Conservation (phyloP, 441 rosid species). For the Euphorbia celastroides region DNA sequence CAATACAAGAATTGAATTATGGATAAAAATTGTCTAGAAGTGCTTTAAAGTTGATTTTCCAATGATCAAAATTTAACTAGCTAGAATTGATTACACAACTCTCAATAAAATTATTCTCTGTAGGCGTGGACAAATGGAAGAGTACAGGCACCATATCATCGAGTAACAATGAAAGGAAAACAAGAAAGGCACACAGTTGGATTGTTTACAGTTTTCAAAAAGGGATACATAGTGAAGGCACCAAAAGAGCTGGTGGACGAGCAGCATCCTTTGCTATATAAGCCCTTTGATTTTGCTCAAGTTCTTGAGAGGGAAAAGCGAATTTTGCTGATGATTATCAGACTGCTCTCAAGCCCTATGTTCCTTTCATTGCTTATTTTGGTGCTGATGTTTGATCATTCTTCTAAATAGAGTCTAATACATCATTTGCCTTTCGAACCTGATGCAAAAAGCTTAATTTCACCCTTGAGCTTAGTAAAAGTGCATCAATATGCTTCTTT, state of each 20-base stretch:
- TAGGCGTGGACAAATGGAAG: slow-evolving; percentile 24
- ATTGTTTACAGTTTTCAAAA: slow-evolving; percentile 13
- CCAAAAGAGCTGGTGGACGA: slow-evolving; percentile 23
- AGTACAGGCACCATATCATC: slow-evolving; percentile 13
- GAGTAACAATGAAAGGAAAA: slow-evolving; percentile 16
- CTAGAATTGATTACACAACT: too few species aligned
- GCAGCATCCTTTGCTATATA: slow-evolving; percentile 22
- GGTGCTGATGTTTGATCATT: slow-evolving; percentile 15
- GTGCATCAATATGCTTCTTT: too few species aligned
- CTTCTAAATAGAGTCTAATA: too few species aligned
- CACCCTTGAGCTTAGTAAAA: too few species aligned
- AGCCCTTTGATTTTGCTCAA: slow-evolving; percentile 22
- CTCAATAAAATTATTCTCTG: too few species aligned
- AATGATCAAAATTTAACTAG: too few species aligned
- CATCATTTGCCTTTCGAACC: too few species aligned
- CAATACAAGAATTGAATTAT: too few species aligned
- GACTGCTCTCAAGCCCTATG: neutral
- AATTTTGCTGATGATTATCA: neutral
- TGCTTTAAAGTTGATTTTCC: too few species aligned
- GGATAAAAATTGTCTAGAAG: too few species aligned
- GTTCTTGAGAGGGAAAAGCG: neutral
- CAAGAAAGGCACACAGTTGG: slow-evolving; percentile 13
- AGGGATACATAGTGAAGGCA: slow-evolving; percentile 10
- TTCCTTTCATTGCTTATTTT: slow-evolving; percentile 13
- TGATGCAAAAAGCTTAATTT: too few species aligned